These are phyloP conservation scores for Staphylotrichum tortipilum DNA, from an alignment of 495 filamentous ascomycete genomes.

Conservation along the genomic window DNA sequence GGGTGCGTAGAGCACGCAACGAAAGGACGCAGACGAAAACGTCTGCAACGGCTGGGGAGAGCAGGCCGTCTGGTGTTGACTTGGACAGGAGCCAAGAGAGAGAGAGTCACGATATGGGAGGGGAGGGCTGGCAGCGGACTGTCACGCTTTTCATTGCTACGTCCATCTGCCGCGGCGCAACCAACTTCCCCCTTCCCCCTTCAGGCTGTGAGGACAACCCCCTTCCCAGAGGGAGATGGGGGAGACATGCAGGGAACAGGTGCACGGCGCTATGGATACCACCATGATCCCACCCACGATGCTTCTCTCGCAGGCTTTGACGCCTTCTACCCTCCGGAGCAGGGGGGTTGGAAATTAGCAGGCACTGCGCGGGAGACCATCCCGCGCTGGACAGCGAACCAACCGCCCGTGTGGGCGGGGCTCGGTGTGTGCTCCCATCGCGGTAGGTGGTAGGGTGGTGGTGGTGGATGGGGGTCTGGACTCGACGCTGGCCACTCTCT, in stretches of 20 bases:
- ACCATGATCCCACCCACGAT: conserved; percentile 5
- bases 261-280: no score
- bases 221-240: no score
- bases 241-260: no score
- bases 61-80: conserved; percentile 31
- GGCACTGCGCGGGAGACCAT: not conserved
- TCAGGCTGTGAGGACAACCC: no score
- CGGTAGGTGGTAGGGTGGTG: not conserved
- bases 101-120: conserved; percentile 5
- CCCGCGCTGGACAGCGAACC: not conserved
- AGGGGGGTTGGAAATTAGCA: conserved; percentile 1
- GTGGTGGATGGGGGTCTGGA: no score
- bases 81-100: conserved; percentile 18
- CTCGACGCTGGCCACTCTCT: no score
- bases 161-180: no score
- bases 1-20: conserved; percentile 25
- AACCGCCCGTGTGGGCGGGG: conserved; percentile 1
- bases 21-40: conserved; percentile 43
- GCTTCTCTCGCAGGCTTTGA: not conserved
- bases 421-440: no score
- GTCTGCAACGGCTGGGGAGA: conserved; percentile 32
- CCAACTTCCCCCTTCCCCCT: no score
- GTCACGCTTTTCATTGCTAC: conserved; percentile 14
- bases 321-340: no score
- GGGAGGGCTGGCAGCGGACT: conserved; percentile 4